phyloP scores from a whole-genome alignment of 306 rosid species.

The Acacia acuminata region DNA sequence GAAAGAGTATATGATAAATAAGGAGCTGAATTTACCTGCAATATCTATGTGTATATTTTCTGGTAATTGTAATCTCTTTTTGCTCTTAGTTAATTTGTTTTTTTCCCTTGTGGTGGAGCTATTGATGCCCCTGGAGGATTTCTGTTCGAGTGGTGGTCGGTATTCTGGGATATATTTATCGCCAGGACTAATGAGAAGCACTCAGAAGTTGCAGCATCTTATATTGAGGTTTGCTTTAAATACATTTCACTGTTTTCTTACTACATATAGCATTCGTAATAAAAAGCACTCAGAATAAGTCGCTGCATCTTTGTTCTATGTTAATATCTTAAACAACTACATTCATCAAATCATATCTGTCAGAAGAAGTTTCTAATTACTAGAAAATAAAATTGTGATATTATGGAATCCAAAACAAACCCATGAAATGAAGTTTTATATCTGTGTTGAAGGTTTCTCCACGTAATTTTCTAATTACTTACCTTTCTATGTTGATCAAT shows the following conservation, averaged over 20 bases:
- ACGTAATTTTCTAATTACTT: not conserved
- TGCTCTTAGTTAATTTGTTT: constrained; percentile 24
- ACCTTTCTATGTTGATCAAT: not conserved
- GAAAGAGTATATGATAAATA: not conserved
- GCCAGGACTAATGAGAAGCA: constrained; percentile 99
- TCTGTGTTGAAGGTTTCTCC: not conserved
- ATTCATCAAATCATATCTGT: not conserved
- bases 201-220: constrained; percentile 97
- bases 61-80: constrained; percentile 5
- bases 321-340: not conserved
- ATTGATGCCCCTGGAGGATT: constrained; percentile 99
- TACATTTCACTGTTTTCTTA: not conserved
- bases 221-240: constrained; percentile 84
- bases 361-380: not conserved
- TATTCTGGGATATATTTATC: constrained; percentile 98
- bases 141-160: constrained; percentile 99
- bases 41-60: not conserved
- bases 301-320: not conserved
- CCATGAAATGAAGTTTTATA: not conserved
- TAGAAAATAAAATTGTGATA: not conserved
- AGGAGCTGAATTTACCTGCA: constrained; percentile 3
- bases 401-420: not conserved
- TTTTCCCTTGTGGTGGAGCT: constrained; percentile 47
- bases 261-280: not conserved
- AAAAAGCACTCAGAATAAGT: not conserved